Percentiles rank a stretch among this genome's conserved stretches.
These are phyloP conservation scores for Fusarium avenaceum DNA, from an alignment of 2,329 filamentous ascomycete species.

Conservation along the genomic window DNA sequence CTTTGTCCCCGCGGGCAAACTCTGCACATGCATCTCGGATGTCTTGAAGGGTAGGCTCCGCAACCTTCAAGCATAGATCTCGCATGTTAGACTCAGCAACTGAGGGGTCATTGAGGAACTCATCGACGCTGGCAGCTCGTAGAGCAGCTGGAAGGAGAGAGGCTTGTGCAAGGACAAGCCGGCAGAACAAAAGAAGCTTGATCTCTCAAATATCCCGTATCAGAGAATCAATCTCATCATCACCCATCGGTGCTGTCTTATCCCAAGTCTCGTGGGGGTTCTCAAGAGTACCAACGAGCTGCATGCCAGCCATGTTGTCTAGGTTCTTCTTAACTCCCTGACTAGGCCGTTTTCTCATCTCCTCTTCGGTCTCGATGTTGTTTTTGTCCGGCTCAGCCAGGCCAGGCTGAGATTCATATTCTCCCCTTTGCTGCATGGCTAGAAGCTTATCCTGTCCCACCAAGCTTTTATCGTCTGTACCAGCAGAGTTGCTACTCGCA, in stretches of 20 bases:
- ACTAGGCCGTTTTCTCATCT: constrained; percentile 47
- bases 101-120: constrained; percentile 47
- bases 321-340: constrained; percentile 49
- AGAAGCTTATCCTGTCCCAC: constrained; percentile 39
- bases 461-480: not conserved
- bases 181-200: constrained; percentile 49
- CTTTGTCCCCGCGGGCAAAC: constrained; percentile 46
- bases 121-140: constrained; percentile 42
- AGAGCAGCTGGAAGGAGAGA: constrained; percentile 48
- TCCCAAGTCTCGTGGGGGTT: constrained; percentile 46
- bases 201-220: constrained; percentile 48
- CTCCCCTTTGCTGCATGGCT: constrained; percentile 21
- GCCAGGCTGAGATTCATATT: not conserved
- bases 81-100: constrained; percentile 47
- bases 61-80: constrained; percentile 49
- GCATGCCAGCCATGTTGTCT: constrained; percentile 32
- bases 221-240: constrained; percentile 44
- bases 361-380: constrained; percentile 49
- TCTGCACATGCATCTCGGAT: constrained; percentile 52
- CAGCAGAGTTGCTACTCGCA: not conserved
- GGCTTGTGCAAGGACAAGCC: constrained; percentile 47
- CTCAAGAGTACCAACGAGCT: constrained; percentile 46
- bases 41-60: constrained; percentile 46
- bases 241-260: constrained; percentile 46
- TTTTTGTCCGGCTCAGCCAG: constrained; percentile 46